Evolutionary conservation across 345 rosid species (phyloP).

Genomic region (Camelina sativa): DNA sequence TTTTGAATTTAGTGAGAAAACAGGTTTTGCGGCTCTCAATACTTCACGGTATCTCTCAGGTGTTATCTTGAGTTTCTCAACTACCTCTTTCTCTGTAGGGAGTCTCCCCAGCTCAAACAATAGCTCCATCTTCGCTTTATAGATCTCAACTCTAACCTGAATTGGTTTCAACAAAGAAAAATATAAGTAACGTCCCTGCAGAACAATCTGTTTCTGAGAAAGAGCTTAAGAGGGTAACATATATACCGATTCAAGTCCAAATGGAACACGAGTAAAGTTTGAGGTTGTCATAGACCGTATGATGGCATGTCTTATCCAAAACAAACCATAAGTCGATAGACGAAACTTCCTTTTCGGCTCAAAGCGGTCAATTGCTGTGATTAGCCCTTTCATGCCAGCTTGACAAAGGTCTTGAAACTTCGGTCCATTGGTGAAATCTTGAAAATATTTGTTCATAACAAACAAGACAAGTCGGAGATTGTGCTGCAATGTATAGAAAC

Average conservation of each 20-base stretch:
- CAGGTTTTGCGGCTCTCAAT: constrained; percentile 71
- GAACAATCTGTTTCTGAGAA: constrained; percentile 6
- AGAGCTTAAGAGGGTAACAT: constrained; percentile 25
- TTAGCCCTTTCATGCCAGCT: constrained; percentile 91
- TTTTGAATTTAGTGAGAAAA: constrained; percentile 76
- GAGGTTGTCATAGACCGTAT: constrained; percentile 86
- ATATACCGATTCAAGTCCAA: constrained; percentile 88
- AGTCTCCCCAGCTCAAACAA: constrained; percentile 63
- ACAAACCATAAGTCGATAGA: constrained; percentile 85
- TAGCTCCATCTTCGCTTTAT: constrained; percentile 69
- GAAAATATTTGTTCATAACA: constrained; percentile 85
- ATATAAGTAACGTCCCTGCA: constrained; percentile 9
- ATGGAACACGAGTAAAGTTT: constrained; percentile 82
- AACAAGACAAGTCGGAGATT: constrained; percentile 93
- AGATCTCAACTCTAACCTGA: constrained; percentile 84
- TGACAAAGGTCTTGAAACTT: constrained; percentile 96
- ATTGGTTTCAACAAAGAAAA: constrained; percentile 28
- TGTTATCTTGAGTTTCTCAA: constrained; percentile 66
- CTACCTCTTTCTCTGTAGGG: constrained; percentile 77
- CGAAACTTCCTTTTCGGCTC: constrained; percentile 76
- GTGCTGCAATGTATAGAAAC: constrained; percentile 61
- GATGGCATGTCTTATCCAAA: constrained; percentile 96
- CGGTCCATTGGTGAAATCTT: constrained; percentile 76
- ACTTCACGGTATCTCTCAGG: constrained; percentile 88
- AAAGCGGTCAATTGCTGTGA: constrained; percentile 91